Evolutionary conservation across 306 rosid genomes (phyloP).

Genomic region (cucumber (Cucumis sativus)): Cucumber_9930_V3 NC_026661.2:14480501-14481000

Average conservation of each 20-base stretch:
- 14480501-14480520: not conserved
- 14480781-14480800: not conserved
- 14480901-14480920: not conserved
- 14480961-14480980: too few relatives aligned
- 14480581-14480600: not conserved
- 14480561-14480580: constrained; percentile 1
- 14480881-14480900: not conserved
- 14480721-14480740: not conserved
- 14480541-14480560: not conserved
- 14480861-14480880: not conserved
- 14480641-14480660: constrained; percentile 2
- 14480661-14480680: not conserved
- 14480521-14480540: not conserved
- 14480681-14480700: not conserved
- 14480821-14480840: not conserved
- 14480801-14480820: constrained; percentile 5
- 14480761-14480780: constrained; percentile 1
- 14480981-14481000: too few relatives aligned
- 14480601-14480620: not conserved
- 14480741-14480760: not conserved
- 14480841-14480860: constrained; percentile 3
- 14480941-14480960: too few relatives aligned
- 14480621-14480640: not conserved
- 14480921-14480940: too few relatives aligned
- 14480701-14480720: constrained; percentile 1